Evolutionary conservation across 148 eudicot genomes (phyloP).

Genomic region (Persicaria tinctoria): DNA sequence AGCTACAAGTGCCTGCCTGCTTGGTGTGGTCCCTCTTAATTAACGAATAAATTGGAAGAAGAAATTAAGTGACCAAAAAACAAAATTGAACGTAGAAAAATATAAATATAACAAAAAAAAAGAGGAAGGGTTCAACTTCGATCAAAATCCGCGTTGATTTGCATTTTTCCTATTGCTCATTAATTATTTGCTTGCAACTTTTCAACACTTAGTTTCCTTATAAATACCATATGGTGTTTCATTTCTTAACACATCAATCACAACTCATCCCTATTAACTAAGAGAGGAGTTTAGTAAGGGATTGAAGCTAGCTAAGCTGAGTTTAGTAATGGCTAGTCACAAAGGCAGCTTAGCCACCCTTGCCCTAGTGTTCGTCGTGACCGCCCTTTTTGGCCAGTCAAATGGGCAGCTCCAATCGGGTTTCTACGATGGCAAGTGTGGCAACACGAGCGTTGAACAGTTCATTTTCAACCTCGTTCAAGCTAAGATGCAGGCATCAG

Average conservation of each 20-base stretch:
- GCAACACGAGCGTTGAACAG: slow-evolving; percentile 27
- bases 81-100: slow-evolving; percentile 11
- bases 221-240: not conserved
- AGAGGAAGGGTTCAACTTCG: not conserved
- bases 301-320: not conserved
- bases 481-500: slow-evolving; percentile 4
- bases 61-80: not conserved
- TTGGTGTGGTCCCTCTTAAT: not conserved
- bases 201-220: slow-evolving; percentile 1
- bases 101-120: not conserved
- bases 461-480: slow-evolving; percentile 25
- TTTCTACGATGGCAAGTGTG: slow-evolving; percentile 45
- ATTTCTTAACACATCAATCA: slow-evolving; percentile 1
- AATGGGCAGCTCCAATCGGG: slow-evolving; percentile 30
- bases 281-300: not conserved
- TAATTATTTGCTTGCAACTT: not conserved
- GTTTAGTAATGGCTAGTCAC: not conserved
- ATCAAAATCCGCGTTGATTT: not conserved
- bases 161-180: not conserved
- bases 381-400: slow-evolving; percentile 25
- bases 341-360: not conserved
- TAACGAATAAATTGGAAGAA: not conserved
- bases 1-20: no score
- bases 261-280: not conserved
- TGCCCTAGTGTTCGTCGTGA: slow-evolving; percentile 26